Conservation (phyloP, 768 basidiomycete species). For the Lactarius akahatsu region DNA sequence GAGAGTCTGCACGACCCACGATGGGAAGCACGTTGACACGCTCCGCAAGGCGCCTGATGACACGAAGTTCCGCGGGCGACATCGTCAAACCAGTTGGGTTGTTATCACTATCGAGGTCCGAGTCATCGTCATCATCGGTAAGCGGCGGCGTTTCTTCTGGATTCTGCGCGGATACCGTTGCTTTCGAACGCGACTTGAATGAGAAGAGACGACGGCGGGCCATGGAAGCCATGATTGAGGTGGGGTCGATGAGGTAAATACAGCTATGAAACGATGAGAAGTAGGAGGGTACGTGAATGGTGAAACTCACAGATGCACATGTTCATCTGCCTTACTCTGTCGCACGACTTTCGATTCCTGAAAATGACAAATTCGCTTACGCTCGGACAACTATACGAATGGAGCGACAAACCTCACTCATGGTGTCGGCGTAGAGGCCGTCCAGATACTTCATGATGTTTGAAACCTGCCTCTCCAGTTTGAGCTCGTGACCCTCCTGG, state of each 20-base stretch:
- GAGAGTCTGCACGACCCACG: conserved; percentile 75
- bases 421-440: conserved; percentile 77
- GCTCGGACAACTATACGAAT: background rate
- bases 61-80: conserved; percentile 75
- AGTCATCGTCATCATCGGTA: conserved; percentile 42
- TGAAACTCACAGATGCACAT: conserved; percentile 75
- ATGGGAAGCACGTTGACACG: conserved; percentile 82
- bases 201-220: conserved; percentile 54
- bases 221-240: conserved; percentile 58
- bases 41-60: conserved; percentile 70
- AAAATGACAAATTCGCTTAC: conserved; percentile 8
- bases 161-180: conserved; percentile 54
- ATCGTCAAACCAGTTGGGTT: conserved; percentile 55
- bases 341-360: conserved; percentile 89
- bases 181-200: conserved; percentile 61
- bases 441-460: conserved; percentile 75
- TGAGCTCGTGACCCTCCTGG: conserved; percentile 65
- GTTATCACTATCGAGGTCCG: conserved; percentile 52
- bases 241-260: conserved; percentile 83
- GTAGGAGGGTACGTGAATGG: background rate
- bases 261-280: conserved; percentile 48
- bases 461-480: conserved; percentile 77
- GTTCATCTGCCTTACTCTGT: conserved; percentile 85
- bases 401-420: conserved; percentile 66
- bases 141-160: conserved; percentile 53